phyloP scores from a whole-genome alignment of 805 yeast species.

The Tetrapisispora phaffii region DNA sequence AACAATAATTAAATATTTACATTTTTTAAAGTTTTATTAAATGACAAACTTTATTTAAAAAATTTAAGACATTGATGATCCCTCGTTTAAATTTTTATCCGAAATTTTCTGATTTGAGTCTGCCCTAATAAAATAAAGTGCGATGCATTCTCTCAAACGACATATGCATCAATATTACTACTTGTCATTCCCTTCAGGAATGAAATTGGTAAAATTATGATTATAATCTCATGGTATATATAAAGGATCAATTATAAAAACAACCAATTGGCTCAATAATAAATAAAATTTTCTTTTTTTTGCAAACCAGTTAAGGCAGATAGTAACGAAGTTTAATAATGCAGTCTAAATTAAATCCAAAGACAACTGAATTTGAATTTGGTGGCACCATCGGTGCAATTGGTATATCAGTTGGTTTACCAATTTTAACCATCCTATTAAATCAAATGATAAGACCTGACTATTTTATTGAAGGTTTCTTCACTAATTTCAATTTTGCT shows the following conservation, averaged over 20 bases:
- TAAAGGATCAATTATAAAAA: background rate
- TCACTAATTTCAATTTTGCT: constrained; percentile 31
- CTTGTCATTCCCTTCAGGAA: too few species aligned
- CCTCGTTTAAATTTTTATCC: background rate
- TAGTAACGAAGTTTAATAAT: background rate
- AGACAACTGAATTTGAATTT: constrained; percentile 63
- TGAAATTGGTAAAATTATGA: too few species aligned
- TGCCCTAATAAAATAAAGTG: background rate
- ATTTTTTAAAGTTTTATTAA: background rate
- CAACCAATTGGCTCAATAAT: background rate
- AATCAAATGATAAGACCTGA: constrained; percentile 52
- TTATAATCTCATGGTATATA: too few species aligned
- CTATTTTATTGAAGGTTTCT: constrained; percentile 43
- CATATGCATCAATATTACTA: too few species aligned
- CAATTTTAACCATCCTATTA: constrained; percentile 49
- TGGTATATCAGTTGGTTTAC: constrained; percentile 56
- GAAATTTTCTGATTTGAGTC: background rate
- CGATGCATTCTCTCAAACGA: background rate
- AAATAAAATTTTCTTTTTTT: too few species aligned
- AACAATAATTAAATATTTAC: too few species aligned
- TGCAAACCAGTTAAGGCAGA: background rate
- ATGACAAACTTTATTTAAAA: background rate
- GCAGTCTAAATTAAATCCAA: constrained; percentile 47
- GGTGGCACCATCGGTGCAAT: constrained; percentile 69
- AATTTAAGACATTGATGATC: background rate